Evolutionary conservation across 129 eudicot genomes (phyloP).

Genomic region (Centrapalus pauciflorus): DNA sequence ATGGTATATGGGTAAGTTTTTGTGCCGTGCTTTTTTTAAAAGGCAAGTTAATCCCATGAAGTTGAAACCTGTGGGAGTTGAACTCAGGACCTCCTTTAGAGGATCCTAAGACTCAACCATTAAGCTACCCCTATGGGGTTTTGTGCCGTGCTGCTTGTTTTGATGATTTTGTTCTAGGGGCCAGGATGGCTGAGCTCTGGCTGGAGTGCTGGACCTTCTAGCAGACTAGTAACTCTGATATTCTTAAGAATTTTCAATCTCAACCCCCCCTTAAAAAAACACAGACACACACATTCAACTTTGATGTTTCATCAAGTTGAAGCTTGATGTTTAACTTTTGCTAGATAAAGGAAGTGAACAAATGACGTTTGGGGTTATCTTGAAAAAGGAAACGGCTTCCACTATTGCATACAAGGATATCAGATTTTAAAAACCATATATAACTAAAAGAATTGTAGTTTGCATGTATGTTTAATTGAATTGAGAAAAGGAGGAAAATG

Average conservation of each 20-base stretch:
- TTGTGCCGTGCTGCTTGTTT: no score
- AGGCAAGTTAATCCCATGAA: no score
- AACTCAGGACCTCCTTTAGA: no score
- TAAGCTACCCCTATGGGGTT: no score
- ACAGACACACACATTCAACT: no score
- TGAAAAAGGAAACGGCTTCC: neutral
- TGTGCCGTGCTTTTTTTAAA: neutral
- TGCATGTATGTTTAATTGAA: no score
- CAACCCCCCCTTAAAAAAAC: no score
- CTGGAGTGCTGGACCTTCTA: neutral
- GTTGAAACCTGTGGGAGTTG: no score
- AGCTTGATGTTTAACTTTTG: no score
- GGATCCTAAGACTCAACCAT: no score
- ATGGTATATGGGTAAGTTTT: slow-evolving; percentile 95
- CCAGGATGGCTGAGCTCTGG: neutral
- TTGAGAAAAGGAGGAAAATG: no score
- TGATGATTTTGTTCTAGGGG: neutral
- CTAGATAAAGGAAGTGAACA: neutral
- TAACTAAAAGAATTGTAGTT: neutral
- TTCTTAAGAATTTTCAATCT: neutral
- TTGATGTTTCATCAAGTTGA: no score
- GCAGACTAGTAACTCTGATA: neutral
- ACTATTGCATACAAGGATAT: neutral
- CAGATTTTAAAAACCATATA: neutral
- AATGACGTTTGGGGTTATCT: neutral